Evolutionary conservation across 306 rosid species (phyloP).

Genomic region (Cucumis sativus): DNA sequence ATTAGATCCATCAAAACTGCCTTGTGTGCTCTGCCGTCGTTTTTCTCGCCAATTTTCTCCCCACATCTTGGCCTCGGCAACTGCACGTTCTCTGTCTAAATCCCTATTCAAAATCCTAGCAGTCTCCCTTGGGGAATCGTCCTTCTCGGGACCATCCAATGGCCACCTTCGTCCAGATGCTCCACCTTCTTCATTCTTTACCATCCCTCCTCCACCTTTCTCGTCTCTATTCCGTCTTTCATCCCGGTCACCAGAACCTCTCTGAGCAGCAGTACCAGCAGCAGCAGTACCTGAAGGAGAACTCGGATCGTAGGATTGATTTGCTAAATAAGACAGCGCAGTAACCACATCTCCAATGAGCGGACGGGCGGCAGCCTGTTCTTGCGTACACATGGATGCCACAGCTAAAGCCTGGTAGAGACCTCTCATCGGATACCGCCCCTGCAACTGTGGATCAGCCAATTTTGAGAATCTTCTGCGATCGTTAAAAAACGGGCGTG

Average conservation of each 20-base stretch:
- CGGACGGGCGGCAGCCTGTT: slow-evolving; percentile 85
- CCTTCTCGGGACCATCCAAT: slow-evolving; percentile 75
- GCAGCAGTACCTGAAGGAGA: slow-evolving; percentile 33
- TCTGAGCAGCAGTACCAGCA: slow-evolving; percentile 7
- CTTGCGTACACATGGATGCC: slow-evolving; percentile 95
- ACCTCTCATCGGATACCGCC: slow-evolving; percentile 77
- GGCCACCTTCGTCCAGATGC: slow-evolving; percentile 71
- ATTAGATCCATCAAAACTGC: slow-evolving; percentile 57
- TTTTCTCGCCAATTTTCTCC: slow-evolving; percentile 88
- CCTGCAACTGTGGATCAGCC: slow-evolving; percentile 76
- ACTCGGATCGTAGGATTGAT: slow-evolving; percentile 60
- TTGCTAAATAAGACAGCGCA: slow-evolving; percentile 78
- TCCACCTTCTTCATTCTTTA: slow-evolving; percentile 62
- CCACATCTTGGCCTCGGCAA: slow-evolving; percentile 94
- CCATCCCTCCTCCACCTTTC: slow-evolving; percentile 52
- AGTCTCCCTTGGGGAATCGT: slow-evolving; percentile 71
- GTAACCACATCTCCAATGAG: slow-evolving; percentile 87
- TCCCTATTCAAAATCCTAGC: slow-evolving; percentile 59
- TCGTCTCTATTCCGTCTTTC: slow-evolving; percentile 56
- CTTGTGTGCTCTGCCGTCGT: slow-evolving; percentile 49
- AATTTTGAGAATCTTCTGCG: slow-evolving; percentile 68
- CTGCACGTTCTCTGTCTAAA: slow-evolving; percentile 76
- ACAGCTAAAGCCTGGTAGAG: slow-evolving; percentile 87
- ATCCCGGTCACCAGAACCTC: slow-evolving; percentile 47
- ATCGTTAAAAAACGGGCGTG: slow-evolving; percentile 78